phyloP scores from a whole-genome alignment of 257 asterid species.

The Mentha longifolia region DNA sequence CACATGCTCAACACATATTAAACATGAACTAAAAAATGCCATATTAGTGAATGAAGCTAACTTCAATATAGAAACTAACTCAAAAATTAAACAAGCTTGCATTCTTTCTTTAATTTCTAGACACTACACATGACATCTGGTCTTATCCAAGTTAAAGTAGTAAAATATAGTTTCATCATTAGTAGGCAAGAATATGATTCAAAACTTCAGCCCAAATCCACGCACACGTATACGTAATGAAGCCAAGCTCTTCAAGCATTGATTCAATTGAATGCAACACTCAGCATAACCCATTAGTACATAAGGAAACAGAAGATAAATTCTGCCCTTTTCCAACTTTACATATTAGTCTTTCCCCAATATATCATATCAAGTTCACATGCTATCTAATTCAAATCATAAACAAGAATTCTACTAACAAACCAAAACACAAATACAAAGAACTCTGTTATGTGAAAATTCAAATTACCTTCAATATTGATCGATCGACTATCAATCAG shows the following conservation, averaged over 20 bases:
- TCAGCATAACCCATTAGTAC: neutral
- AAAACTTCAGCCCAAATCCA: neutral
- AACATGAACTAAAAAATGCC: neutral
- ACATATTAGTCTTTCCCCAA: neutral
- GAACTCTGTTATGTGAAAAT: neutral
- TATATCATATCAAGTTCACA: neutral
- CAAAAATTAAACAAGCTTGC: neutral
- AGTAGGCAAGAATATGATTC: neutral
- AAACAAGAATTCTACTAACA: neutral
- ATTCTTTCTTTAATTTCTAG: neutral
- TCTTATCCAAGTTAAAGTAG: neutral
- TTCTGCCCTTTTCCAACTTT: too few species aligned
- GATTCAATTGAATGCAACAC: neutral
- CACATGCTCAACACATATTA: conserved; percentile 25
- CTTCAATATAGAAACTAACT: neutral
- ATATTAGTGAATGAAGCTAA: neutral
- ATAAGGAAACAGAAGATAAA: neutral
- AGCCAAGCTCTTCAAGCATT: neutral
- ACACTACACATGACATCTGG: conserved; percentile 1
- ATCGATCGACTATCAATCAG: conserved; percentile 55
- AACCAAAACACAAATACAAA: neutral
- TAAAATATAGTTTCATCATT: neutral
- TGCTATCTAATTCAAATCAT: neutral
- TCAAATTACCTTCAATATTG: conserved; percentile 54
- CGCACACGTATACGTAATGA: too few species aligned